These are phyloP conservation scores for Ogataea philodendri DNA, from an alignment of 805 yeast genomes.

Conservation along the genomic window DNA sequence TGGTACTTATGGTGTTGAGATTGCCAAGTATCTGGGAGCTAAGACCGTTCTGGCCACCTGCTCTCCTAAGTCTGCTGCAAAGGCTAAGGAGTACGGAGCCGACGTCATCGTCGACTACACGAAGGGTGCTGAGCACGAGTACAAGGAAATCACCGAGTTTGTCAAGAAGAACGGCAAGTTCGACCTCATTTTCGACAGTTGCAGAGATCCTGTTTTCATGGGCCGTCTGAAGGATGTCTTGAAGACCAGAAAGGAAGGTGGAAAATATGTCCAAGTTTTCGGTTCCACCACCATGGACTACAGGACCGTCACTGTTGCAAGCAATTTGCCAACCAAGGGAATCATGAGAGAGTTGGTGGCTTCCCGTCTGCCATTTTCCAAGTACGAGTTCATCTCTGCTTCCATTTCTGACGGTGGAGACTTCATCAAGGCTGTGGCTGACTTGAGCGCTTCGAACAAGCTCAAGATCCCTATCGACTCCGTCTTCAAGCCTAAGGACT, in stretches of 20 bases:
- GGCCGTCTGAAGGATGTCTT: constrained; percentile 41
- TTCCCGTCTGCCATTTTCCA: constrained; percentile 19
- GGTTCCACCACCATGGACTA: constrained; percentile 53
- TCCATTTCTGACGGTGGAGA: constrained; percentile 11
- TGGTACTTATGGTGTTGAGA: constrained; percentile 54
- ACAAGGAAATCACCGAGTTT: constrained; percentile 34
- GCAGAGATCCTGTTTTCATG: constrained; percentile 55
- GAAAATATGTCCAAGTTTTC: constrained; percentile 50
- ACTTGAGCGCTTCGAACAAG: constrained; percentile 45
- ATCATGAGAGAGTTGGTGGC: constrained; percentile 12
- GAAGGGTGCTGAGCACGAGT: constrained; percentile 36
- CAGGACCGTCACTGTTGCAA: constrained; percentile 22
- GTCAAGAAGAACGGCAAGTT: constrained; percentile 44
- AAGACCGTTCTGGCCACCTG: constrained; percentile 51
- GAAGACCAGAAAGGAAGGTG: constrained; percentile 45
- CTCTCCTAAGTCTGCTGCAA: constrained; percentile 38
- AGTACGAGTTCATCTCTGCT: constrained; percentile 8
- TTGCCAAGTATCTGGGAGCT: constrained; percentile 51
- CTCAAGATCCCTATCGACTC: constrained; percentile 53
- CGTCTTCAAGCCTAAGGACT: constrained; percentile 47
- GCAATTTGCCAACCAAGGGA: constrained; percentile 26
- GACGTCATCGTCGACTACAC: constrained; percentile 57
- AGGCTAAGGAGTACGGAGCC: constrained; percentile 45
- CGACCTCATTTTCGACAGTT: constrained; percentile 63
- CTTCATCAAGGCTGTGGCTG: constrained; percentile 35